A percentile compares a stretch with the other conserved stretches of the same genome.
Conservation (phyloP, 2,329 filamentous ascomycete genomes). For the Scedosporium boydii region DNA sequence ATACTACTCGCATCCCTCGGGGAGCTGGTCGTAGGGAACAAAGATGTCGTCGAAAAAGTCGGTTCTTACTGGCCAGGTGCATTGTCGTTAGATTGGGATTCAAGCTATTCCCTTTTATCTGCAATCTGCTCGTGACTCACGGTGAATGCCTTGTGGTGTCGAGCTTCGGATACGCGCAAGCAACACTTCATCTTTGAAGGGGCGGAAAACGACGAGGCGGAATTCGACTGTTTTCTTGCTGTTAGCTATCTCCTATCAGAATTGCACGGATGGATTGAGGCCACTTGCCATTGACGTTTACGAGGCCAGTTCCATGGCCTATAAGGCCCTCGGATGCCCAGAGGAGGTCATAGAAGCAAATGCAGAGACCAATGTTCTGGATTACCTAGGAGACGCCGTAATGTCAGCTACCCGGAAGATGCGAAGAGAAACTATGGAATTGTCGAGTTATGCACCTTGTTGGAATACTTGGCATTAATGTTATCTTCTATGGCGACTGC, state of each 20-base stretch:
- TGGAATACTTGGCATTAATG: slow-evolving; percentile 93
- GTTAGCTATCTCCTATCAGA: slow-evolving; percentile 6
- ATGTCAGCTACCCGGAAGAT: not conserved
- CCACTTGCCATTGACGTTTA: slow-evolving; percentile 78
- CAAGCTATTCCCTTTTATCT: slow-evolving; percentile 5
- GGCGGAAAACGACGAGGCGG: slow-evolving; percentile 84
- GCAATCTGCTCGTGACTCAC: slow-evolving; percentile 25
- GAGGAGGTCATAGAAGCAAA: slow-evolving; percentile 85
- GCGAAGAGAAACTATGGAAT: not conserved
- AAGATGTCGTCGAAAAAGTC: slow-evolving; percentile 95
- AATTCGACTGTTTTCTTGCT: slow-evolving; percentile 63
- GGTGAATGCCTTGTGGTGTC: slow-evolving; percentile 61
- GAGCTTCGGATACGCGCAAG: slow-evolving; percentile 73
- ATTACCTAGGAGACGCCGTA: slow-evolving; percentile 49
- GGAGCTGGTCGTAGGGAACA: slow-evolving; percentile 64
- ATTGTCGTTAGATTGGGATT: slow-evolving; percentile 23
- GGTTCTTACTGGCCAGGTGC: slow-evolving; percentile 43
- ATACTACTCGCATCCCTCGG: slow-evolving; percentile 68
- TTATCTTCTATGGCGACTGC: slow-evolving; percentile 86
- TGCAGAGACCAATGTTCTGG: slow-evolving; percentile 86
- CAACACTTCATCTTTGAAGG: slow-evolving; percentile 91
- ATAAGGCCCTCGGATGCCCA: slow-evolving; percentile 89
- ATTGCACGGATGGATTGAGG: not conserved
- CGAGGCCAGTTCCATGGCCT: slow-evolving; percentile 81
- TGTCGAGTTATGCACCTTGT: slow-evolving; percentile 51